Evolutionary conservation across 2,329 filamentous ascomycete species (phyloP).

Genomic region (Trichoderma lentiforme): DNA sequence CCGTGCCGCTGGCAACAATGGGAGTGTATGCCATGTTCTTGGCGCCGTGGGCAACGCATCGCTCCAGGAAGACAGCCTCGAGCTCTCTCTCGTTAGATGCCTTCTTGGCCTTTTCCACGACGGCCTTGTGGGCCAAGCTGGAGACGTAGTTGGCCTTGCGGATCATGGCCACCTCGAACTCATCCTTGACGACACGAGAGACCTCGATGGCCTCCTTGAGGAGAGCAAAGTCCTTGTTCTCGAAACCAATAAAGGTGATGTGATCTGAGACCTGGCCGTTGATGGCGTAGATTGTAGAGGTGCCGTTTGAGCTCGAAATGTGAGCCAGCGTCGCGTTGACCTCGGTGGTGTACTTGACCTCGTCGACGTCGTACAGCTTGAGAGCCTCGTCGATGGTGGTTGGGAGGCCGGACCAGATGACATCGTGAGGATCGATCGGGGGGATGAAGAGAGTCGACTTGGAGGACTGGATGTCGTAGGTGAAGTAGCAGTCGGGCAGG

Average conservation of each 20-base stretch:
- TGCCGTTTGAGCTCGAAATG: conserved; percentile 38
- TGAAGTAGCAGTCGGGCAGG: conserved; percentile 73
- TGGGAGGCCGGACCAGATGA: conserved; percentile 92
- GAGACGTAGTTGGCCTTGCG: conserved; percentile 69
- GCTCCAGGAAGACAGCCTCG: conserved; percentile 74
- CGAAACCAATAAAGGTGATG: conserved; percentile 69
- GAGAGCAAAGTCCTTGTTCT: conserved; percentile 55
- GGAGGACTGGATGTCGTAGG: conserved; percentile 73
- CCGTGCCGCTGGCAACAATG: conserved; percentile 77
- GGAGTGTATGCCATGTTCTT: conserved; percentile 83
- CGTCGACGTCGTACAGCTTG: conserved; percentile 75
- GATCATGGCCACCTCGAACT: conserved; percentile 71
- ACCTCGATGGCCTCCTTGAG: conserved; percentile 65
- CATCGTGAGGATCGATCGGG: conserved; percentile 78
- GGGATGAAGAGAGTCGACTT: conserved; percentile 87
- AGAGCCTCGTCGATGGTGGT: conserved; percentile 72
- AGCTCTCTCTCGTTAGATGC: conserved; percentile 79
- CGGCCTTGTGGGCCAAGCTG: conserved; percentile 61
- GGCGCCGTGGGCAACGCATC: conserved; percentile 70
- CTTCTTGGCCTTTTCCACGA: conserved; percentile 57
- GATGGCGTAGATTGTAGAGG: conserved; percentile 68
- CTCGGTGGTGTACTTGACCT: conserved; percentile 68
- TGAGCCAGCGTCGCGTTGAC: conserved; percentile 69
- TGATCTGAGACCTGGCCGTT: conserved; percentile 70
- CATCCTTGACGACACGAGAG: conserved; percentile 68